Percentiles rank a stretch among this genome's conserved stretches.
These are phyloP conservation scores for Theileria orientalis DNA, from an alignment of 169 alveolate species.

Conservation along the genomic window DNA sequence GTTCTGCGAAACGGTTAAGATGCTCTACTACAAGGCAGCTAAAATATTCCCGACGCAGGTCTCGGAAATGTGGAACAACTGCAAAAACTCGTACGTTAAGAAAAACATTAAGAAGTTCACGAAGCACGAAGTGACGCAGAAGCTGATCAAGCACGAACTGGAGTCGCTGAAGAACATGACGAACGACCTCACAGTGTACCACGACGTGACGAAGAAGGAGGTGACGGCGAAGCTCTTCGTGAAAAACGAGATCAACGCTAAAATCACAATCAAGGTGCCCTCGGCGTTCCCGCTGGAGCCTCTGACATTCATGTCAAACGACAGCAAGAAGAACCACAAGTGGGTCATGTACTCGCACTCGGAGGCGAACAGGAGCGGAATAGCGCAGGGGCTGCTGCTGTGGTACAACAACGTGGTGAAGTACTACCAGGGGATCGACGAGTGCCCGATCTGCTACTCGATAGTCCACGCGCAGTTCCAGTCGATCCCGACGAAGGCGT, in stretches of 20 bases:
- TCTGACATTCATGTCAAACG: constrained; percentile 36
- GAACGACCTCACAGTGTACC: constrained; percentile 13
- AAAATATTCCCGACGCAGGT: constrained; percentile 55
- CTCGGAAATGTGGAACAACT: constrained; percentile 50
- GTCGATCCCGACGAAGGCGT: constrained; percentile 47
- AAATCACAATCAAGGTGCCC: constrained; percentile 43
- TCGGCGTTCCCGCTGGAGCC: constrained; percentile 59
- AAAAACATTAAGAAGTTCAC: constrained; percentile 46
- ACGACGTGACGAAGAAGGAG: constrained; percentile 38
- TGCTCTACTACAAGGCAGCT: constrained; percentile 30
- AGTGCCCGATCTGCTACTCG: constrained; percentile 62
- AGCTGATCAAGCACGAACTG: constrained; percentile 38
- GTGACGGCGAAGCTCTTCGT: constrained; percentile 26
- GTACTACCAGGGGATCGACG: constrained; percentile 53
- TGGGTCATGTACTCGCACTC: constrained; percentile 57
- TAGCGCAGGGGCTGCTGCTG: constrained; percentile 46
- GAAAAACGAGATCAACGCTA: constrained; percentile 41
- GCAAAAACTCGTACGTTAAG: constrained; percentile 49
- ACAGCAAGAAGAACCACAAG: constrained; percentile 37
- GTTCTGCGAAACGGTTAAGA: constrained; percentile 28
- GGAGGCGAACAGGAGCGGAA: constrained; percentile 48
- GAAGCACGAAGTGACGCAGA: constrained; percentile 42
- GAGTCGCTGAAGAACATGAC: not conserved
- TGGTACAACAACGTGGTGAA: constrained; percentile 53
- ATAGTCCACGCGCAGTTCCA: constrained; percentile 61